phyloP scores from a whole-genome alignment of 768 basidiomycete species.

The Grammothele lineata region DNA sequence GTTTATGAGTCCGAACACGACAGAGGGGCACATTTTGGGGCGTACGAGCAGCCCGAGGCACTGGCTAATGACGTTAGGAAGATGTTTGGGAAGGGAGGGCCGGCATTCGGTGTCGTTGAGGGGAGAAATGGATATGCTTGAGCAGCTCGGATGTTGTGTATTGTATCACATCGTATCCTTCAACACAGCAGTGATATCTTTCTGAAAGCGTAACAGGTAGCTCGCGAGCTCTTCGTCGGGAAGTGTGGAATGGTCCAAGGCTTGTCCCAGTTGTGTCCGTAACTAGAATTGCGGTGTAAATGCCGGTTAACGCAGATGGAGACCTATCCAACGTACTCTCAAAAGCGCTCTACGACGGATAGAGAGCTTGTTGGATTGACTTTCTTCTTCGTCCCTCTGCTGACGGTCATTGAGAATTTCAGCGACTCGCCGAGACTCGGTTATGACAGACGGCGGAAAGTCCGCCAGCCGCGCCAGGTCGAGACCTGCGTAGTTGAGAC shows the following conservation, averaged over 20 bases:
- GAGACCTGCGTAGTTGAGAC: constrained; percentile 53
- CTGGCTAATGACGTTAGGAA: constrained; percentile 21
- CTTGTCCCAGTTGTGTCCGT: constrained; percentile 70
- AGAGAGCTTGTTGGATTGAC: constrained; percentile 54
- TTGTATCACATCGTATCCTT: constrained; percentile 27
- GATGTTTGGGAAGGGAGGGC: constrained; percentile 25
- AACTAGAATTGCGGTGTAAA: constrained; percentile 57
- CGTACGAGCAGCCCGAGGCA: constrained; percentile 21
- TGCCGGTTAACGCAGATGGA: neutral
- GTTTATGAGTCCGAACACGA: constrained; percentile 22
- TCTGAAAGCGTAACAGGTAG: constrained; percentile 68
- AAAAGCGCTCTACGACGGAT: constrained; percentile 65
- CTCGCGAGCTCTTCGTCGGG: constrained; percentile 64
- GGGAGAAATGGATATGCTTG: constrained; percentile 10
- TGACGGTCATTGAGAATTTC: constrained; percentile 54
- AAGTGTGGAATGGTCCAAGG: constrained; percentile 65
- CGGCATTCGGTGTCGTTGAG: constrained; percentile 19
- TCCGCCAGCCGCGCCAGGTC: constrained; percentile 88
- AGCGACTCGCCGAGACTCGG: constrained; percentile 59
- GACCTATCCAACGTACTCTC: constrained; percentile 39
- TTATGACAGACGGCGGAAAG: constrained; percentile 67
- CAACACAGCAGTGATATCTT: constrained; percentile 60
- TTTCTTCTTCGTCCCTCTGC: constrained; percentile 52
- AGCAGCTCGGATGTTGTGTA: no score
- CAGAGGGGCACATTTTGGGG: constrained; percentile 25